phyloP scores from a whole-genome alignment of 2,329 filamentous ascomycete genomes.

The Cyphellophora attinorum region DNA sequence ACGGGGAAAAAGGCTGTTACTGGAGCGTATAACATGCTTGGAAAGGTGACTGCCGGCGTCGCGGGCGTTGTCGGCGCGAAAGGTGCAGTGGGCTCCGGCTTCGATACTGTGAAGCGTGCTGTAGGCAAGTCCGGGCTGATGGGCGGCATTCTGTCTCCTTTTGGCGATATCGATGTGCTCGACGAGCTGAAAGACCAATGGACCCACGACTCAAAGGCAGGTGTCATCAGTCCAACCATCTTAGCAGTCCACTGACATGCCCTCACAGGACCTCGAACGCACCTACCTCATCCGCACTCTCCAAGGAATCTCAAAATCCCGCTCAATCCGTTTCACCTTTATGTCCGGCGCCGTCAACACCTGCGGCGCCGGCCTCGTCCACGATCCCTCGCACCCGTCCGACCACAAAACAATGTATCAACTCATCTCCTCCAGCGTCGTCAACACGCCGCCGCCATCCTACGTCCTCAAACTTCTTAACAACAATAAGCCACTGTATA shows the following conservation, averaged over 20 bases:
- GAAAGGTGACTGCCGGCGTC: slow-evolving; percentile 89
- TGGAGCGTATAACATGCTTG: slow-evolving; percentile 89
- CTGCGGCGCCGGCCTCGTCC: slow-evolving; percentile 83
- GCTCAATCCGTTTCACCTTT: slow-evolving; percentile 94
- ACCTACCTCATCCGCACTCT: slow-evolving; percentile 94
- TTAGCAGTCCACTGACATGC: neutral
- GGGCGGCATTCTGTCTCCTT: slow-evolving; percentile 90
- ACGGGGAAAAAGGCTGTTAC: slow-evolving; percentile 96
- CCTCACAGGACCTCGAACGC: slow-evolving; percentile 67
- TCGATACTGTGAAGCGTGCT: slow-evolving; percentile 90
- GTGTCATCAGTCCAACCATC: slow-evolving; percentile 4
- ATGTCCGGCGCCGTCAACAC: slow-evolving; percentile 82
- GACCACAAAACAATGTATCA: slow-evolving; percentile 99
- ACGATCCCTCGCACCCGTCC: slow-evolving; percentile 80
- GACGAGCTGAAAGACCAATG: slow-evolving; percentile 94
- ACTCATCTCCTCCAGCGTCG: slow-evolving; percentile 84
- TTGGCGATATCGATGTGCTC: slow-evolving; percentile 88
- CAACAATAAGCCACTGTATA: slow-evolving; percentile 82
- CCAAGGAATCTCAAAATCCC: slow-evolving; percentile 90
- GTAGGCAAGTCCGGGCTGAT: slow-evolving; percentile 93
- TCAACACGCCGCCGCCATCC: slow-evolving; percentile 72
- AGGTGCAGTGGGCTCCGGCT: slow-evolving; percentile 82
- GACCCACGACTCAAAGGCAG: slow-evolving; percentile 89
- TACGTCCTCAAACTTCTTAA: slow-evolving; percentile 85
- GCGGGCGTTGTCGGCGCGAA: slow-evolving; percentile 94